Evolutionary conservation across 768 basidiomycete species (phyloP), one percentile per base, ranked within the genome.

Genomic region (Boletus tylopilopsis): DNA sequence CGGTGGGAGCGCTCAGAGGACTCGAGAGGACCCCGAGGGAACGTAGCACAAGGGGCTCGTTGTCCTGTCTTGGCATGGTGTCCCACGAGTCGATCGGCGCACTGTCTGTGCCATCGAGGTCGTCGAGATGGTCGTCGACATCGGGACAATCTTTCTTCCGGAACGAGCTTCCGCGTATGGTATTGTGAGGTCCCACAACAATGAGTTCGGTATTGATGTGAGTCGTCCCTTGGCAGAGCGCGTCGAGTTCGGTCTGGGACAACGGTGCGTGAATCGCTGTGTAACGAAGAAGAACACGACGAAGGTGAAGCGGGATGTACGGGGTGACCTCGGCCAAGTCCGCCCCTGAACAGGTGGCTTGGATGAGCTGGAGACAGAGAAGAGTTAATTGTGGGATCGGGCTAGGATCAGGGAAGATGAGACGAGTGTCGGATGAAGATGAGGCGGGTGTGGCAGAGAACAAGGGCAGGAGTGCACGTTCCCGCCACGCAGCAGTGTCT

Each of bases 191-290:
- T 13, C 83, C 84, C 23, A 87, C 74, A 21, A 90, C 62, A 32
- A 89, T 62, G 11, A 87, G 67, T 51, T 90, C 88, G 1, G 84
- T 81, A 44, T 79, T 78, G 4, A 75, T 73, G 58, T 85, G 80
- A 1, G 77, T 74, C 5, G 78, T 67, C 0, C 73, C 69, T 29
- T 71, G 72, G 46, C 77, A 75, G 5, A 88, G 60, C 8, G 75
- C 70, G 44, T 74, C 73, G 18, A 89, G 70, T 47, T 77, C 76
- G 19, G 68, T 60, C 45, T 64, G 71, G 5, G 74, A 68, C 18
- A 89, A 66, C 2, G 88, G 87, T 1, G 68, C 62, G 46, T 81
- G 74, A 12, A 87, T 64, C 22, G 85, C 80, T 6, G 77, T 69
- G 53, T 81, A 74, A 4, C 84, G 78, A 25, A 87, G 68, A 16